These are phyloP conservation scores for Pichia norvegensis DNA, from an alignment of 1,139 yeast species.

Conservation along the genomic window DNA sequence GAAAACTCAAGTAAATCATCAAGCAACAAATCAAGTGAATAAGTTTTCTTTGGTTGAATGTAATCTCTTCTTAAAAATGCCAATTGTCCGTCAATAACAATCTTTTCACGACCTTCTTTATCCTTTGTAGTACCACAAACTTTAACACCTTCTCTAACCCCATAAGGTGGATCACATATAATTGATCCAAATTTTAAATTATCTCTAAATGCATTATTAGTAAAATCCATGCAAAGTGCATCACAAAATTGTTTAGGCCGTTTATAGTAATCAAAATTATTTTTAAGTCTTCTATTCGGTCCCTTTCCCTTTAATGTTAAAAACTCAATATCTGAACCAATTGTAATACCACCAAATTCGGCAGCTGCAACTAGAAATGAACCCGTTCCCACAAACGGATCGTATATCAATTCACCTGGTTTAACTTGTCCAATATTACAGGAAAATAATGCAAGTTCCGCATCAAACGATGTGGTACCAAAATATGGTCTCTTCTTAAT, in stretches of 20 bases:
- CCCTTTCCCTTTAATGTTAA: slow-evolving; percentile 74
- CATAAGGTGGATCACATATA: slow-evolving; percentile 96
- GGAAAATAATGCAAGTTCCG: slow-evolving; percentile 73
- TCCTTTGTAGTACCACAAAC: slow-evolving; percentile 68
- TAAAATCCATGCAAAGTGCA: slow-evolving; percentile 86
- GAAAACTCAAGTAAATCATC: slow-evolving; percentile 73
- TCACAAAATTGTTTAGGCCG: slow-evolving; percentile 57
- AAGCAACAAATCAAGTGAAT: slow-evolving; percentile 65
- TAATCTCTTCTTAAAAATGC: slow-evolving; percentile 77
- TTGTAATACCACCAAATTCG: slow-evolving; percentile 68
- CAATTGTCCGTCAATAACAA: slow-evolving; percentile 66
- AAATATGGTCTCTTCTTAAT: slow-evolving; percentile 76
- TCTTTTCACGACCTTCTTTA: slow-evolving; percentile 60
- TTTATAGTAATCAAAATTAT: slow-evolving; percentile 65
- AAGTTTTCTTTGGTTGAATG: slow-evolving; percentile 89
- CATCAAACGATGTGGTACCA: slow-evolving; percentile 96
- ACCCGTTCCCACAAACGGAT: slow-evolving; percentile 97
- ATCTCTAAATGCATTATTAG: slow-evolving; percentile 72
- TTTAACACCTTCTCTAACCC: slow-evolving; percentile 90
- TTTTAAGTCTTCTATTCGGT: slow-evolving; percentile 23
- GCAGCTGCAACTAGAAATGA: slow-evolving; percentile 88
- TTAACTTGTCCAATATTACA: slow-evolving; percentile 78
- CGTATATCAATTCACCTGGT: slow-evolving; percentile 65
- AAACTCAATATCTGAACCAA: slow-evolving; percentile 91
- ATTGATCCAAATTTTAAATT: slow-evolving; percentile 66